Conservation (phyloP, 768 basidiomycete genomes). For the Suillus cothurnatus region DNA sequence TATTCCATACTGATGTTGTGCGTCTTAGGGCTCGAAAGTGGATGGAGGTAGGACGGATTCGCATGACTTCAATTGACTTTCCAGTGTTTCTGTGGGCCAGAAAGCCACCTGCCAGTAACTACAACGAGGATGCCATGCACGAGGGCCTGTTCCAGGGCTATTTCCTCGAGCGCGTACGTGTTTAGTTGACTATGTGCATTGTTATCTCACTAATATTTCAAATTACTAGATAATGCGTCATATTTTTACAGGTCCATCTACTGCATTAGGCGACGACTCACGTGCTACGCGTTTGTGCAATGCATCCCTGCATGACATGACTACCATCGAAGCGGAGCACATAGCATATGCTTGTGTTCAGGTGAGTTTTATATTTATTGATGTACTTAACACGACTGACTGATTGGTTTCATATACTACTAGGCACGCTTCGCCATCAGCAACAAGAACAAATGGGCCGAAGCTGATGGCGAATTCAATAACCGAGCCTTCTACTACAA, state of each 20-base stretch:
- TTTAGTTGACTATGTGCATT: background rate
- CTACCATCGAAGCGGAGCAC: conserved; percentile 4
- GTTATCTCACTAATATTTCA: background rate
- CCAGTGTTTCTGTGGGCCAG: conserved; percentile 13
- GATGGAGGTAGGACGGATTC: conserved; percentile 7
- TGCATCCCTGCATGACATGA: conserved; percentile 6
- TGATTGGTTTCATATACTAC: background rate
- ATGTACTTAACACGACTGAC: background rate
- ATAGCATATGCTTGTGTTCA: conserved; percentile 9
- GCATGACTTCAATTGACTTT: background rate
- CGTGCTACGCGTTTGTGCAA: background rate
- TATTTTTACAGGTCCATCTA: conserved; percentile 5
- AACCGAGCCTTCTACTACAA: conserved; percentile 12
- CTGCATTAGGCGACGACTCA: background rate
- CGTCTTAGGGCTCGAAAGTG: background rate
- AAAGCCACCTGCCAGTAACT: background rate
- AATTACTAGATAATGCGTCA: conserved; percentile 1
- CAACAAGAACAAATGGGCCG: background rate
- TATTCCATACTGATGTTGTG: background rate
- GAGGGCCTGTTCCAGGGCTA: conserved; percentile 9
- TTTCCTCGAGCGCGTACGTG: conserved; percentile 8
- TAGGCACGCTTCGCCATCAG: conserved; percentile 9
- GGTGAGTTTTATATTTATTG: background rate
- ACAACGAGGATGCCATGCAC: background rate
- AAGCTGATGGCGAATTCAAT: conserved; percentile 9